Evolutionary conservation across 164 flowering plant species (phyloP), one percentile per base, ranked within the genome.

Genomic region (Chimonanthus salicifolius): DNA sequence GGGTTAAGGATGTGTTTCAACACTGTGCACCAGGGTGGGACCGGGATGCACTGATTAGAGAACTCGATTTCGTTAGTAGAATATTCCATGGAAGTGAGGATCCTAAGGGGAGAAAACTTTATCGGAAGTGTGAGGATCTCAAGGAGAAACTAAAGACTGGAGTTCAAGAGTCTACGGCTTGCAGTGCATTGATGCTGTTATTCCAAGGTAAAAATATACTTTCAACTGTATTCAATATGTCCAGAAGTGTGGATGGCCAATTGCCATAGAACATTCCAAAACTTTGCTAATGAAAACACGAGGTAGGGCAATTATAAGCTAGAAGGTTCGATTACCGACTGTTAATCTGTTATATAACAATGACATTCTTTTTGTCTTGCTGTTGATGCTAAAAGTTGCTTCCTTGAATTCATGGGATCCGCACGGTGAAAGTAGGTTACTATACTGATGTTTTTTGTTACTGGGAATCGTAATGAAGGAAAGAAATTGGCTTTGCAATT

Each of bases 1-100:
- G 99, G 98, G 99, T 92, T 58, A 95, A 90, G 78, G 98, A 95
- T 86, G 98, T 94, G 10, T 94, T 95, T 82, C 97, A 90, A 76
- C 92, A 94, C 72, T 95, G 98, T 86, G 98, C 97, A n/a, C 97
- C 97, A 9, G 74, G 83, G 46, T 95, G 99, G 99, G 94, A 92
- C 68, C 82, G 88, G 44, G 97, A 90, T 11, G 85, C 95, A 69
- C 74, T 95, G 70, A 74, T 86, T 78, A 92, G 90, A 73, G 99
- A 94, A 74, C 92, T 95, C 70, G 98, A 92, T 81, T 86, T 80
- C 81, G 99, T 92, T 18, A 84, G 94, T 77, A 84, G 98, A 71
- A 92, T 95, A 16, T 95, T 95, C 72, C 88, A 84, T 68, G 94
- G 97, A 71, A 95, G 99, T 80, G 94, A 93, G 78, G 98, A 95